A percentile compares a stretch with the other conserved stretches of the same genome.
These are phyloP conservation scores for Vigna hirtella DNA, from an alignment of 306 rosid genomes.

Conservation along the genomic window DNA sequence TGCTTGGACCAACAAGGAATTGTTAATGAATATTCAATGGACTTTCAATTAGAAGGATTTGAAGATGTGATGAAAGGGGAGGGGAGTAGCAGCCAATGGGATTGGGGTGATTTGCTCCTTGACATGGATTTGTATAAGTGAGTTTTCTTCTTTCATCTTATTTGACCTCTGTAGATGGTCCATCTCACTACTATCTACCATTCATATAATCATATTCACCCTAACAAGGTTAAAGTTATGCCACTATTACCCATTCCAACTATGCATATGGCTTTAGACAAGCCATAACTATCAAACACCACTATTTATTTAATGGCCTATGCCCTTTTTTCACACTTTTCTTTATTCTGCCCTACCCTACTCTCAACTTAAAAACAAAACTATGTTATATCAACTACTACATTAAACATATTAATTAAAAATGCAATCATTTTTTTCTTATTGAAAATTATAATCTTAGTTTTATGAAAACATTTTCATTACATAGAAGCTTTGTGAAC, in stretches of 20 bases:
- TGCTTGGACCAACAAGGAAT: conserved; percentile 45
- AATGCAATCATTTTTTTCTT: not conserved
- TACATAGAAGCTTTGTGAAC: not conserved
- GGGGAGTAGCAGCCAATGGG: conserved; percentile 49
- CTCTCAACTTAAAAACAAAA: too few species aligned
- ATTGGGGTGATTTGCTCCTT: conserved; percentile 63
- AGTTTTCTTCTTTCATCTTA: conserved; percentile 31
- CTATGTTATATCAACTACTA: too few species aligned
- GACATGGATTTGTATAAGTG: conserved; percentile 57
- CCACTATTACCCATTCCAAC: not conserved
- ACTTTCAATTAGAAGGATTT: conserved; percentile 49
- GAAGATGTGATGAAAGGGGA: conserved; percentile 43
- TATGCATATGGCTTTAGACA: not conserved
- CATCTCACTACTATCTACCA: not conserved
- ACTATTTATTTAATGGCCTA: not conserved
- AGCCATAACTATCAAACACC: not conserved
- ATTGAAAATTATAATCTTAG: not conserved
- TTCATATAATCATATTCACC: not conserved
- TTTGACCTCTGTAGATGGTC: not conserved
- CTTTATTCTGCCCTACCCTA: not conserved
- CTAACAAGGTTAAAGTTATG: not conserved
- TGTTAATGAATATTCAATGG: conserved; percentile 45
- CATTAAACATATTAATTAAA: too few species aligned
- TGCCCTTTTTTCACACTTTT: not conserved
- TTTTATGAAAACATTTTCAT: not conserved